Conservation (phyloP, 169 alveolate genomes). For the Eimeria brunetti region DNA sequence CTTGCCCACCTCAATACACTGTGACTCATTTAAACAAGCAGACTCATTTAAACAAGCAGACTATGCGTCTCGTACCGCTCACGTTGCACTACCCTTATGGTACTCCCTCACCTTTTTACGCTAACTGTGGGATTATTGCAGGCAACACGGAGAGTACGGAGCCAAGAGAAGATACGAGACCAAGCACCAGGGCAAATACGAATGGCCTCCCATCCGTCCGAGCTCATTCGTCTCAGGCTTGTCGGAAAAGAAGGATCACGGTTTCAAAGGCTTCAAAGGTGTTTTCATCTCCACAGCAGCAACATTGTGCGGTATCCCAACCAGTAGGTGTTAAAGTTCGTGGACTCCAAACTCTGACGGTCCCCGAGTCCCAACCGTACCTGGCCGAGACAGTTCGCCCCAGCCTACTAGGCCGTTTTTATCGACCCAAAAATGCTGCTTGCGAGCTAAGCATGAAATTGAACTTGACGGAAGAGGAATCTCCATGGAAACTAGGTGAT, state of each 20-base stretch:
- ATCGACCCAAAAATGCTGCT: slow-evolving; percentile 1
- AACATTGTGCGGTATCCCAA: background rate
- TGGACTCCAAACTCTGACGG: slow-evolving; percentile 26
- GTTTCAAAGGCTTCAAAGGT: background rate
- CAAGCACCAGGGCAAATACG: background rate
- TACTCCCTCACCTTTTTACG: background rate
- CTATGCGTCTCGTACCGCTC: background rate
- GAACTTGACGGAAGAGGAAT: background rate
- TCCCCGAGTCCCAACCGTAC: slow-evolving; percentile 49
- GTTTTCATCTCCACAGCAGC: slow-evolving; percentile 1
- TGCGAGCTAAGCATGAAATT: background rate
- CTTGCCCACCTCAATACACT: background rate
- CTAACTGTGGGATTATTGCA: background rate
- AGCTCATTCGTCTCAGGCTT: background rate
- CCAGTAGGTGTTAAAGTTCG: background rate
- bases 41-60: background rate
- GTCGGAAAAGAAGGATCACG: background rate
- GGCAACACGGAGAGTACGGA: slow-evolving; percentile 13
- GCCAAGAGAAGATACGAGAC: background rate
- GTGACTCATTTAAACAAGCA: background rate
- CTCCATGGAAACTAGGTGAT: background rate
- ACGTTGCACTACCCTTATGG: background rate
- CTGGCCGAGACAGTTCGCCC: slow-evolving; percentile 22
- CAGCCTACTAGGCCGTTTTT: slow-evolving; percentile 17
- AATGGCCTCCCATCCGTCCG: background rate